Evolutionary conservation across 352 stramenopile species (phyloP).

Genomic region (Albugo candida): DNA sequence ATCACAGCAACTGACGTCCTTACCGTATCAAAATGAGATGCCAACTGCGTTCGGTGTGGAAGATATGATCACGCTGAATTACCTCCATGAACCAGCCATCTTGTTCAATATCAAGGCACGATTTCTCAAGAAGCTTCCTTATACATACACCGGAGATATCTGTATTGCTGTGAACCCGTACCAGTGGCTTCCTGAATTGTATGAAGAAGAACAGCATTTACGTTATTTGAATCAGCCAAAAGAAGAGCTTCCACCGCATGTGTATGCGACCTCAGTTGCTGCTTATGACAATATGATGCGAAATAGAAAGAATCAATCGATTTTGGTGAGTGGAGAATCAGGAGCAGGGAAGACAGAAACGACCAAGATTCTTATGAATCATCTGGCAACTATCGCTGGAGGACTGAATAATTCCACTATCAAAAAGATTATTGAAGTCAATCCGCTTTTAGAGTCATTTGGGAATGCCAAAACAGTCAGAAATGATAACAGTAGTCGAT

Average conservation of each 20-base stretch:
- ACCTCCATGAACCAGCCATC: slow-evolving; percentile 82
- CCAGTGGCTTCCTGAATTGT: slow-evolving; percentile 77
- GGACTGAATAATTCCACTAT: slow-evolving; percentile 84
- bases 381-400: slow-evolving; percentile 59
- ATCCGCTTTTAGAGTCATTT: slow-evolving; percentile 97
- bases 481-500: slow-evolving; percentile 95
- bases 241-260: slow-evolving; percentile 60
- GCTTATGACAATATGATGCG: slow-evolving; percentile 63
- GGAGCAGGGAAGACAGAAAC: slow-evolving; percentile 89
- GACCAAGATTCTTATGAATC: slow-evolving; percentile 85
- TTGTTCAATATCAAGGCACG: slow-evolving; percentile 77
- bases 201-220: slow-evolving; percentile 54
- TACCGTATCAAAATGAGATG: slow-evolving; percentile 75
- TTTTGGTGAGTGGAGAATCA: slow-evolving; percentile 73
- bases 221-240: slow-evolving; percentile 57
- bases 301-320: slow-evolving; percentile 57
- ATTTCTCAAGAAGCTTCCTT: slow-evolving; percentile 74
- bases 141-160: slow-evolving; percentile 95
- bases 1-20: slow-evolving; percentile 51
- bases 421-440: slow-evolving; percentile 93
- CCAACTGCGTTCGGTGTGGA: slow-evolving; percentile 43
- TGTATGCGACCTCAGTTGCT: slow-evolving; percentile 58
- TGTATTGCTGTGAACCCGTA: slow-evolving; percentile 96
- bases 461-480: slow-evolving; percentile 94
- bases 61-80: slow-evolving; percentile 77